Evolutionary conservation across 23 red algal genomes (phyloP).

Genomic region (Gracilaria gracilis): DNA sequence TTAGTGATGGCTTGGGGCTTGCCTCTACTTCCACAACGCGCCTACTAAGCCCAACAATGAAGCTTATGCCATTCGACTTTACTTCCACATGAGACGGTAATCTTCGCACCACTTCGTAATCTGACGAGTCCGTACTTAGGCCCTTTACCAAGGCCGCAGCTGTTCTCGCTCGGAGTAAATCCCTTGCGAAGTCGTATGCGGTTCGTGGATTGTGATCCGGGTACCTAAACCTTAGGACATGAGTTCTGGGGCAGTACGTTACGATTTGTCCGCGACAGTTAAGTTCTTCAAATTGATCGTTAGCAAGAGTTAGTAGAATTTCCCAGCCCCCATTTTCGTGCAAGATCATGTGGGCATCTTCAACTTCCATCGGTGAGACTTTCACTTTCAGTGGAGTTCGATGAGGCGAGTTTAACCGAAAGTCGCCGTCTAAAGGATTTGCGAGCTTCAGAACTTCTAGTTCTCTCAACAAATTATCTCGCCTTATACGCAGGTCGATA

Average conservation of each 20-base stretch:
- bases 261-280: conserved; percentile 38
- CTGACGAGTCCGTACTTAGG: conserved; percentile 9
- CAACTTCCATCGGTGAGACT: conserved; percentile 44
- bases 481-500: conserved; percentile 29
- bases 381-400: conserved; percentile 54
- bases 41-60: conserved; percentile 11
- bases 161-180: conserved; percentile 42
- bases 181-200: conserved; percentile 18
- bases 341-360: conserved; percentile 34
- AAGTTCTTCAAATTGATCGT: conserved; percentile 58
- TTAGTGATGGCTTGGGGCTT: neutral
- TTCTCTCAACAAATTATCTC: conserved; percentile 50
- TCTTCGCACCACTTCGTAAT: conserved; percentile 14
- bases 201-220: conserved; percentile 4
- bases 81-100: conserved; percentile 30
- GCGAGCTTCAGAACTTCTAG: conserved; percentile 27
- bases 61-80: conserved; percentile 25
- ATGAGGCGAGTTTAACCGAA: conserved; percentile 31
- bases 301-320: conserved; percentile 68
- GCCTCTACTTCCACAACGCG: conserved; percentile 23
- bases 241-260: conserved; percentile 13
- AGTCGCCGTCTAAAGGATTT: conserved; percentile 30
- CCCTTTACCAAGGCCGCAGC: conserved; percentile 47
- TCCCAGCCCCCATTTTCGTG: conserved; percentile 55
- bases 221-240: conserved; percentile 46